Evolutionary conservation across 345 rosid species (phyloP).

Genomic region (Viola odorata): DNA sequence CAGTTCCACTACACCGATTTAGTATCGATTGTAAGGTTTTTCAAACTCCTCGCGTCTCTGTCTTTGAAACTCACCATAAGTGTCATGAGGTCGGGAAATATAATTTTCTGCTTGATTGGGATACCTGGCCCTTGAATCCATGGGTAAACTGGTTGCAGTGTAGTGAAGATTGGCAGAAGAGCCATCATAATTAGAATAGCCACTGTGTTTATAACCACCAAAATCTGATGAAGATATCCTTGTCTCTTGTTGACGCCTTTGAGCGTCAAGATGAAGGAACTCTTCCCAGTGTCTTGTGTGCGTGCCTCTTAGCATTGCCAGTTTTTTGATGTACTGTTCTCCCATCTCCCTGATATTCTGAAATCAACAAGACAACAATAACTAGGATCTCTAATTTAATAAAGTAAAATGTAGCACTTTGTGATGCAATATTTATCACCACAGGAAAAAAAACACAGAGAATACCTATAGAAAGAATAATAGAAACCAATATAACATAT

Average conservation of each 20-base stretch:
- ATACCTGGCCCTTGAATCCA: slow-evolving; percentile 65
- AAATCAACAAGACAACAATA: slow-evolving; percentile 26
- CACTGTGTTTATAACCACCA: slow-evolving; percentile 69
- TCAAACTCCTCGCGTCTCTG: slow-evolving; percentile 82
- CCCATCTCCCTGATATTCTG: slow-evolving; percentile 86
- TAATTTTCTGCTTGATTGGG: slow-evolving; percentile 57
- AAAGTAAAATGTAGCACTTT: slow-evolving; percentile 10
- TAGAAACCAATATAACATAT: neutral
- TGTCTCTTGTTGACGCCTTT: slow-evolving; percentile 69
- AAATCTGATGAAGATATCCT: slow-evolving; percentile 48
- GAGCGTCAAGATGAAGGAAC: slow-evolving; percentile 75
- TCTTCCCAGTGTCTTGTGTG: slow-evolving; percentile 81
- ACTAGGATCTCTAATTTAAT: slow-evolving; percentile 22
- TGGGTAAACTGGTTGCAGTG: slow-evolving; percentile 41
- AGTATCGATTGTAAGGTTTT: slow-evolving; percentile 74
- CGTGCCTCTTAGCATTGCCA: slow-evolving; percentile 49
- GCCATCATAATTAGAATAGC: slow-evolving; percentile 61
- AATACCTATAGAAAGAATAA: neutral
- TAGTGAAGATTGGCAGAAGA: slow-evolving; percentile 48
- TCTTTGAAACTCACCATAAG: slow-evolving; percentile 64
- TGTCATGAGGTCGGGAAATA: slow-evolving; percentile 64
- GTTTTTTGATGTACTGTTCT: slow-evolving; percentile 77
- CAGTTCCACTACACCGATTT: slow-evolving; percentile 26
- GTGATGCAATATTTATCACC: neutral
- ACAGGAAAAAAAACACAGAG: neutral